A percentile compares a stretch with the other conserved stretches of the same genome.
Evolutionary conservation across 75 land plant genomes (phyloP).

Genomic region (Pinus tabuliformis): DNA sequence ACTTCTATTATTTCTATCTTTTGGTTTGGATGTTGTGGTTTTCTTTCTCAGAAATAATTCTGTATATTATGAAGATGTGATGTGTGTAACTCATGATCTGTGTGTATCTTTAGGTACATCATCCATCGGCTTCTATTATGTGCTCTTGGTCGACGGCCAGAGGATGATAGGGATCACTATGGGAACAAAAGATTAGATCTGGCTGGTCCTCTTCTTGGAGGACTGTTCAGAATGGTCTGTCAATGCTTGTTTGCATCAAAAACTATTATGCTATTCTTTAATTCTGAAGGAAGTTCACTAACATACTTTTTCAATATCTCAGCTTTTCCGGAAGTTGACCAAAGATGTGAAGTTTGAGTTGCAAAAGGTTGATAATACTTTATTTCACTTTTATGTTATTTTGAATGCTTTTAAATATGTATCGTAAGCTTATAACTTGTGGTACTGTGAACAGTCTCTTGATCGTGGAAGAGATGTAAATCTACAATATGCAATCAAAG

Average conservation of each 20-base stretch:
- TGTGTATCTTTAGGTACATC: slow-evolving; percentile 63
- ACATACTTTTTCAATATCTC: slow-evolving; percentile 14
- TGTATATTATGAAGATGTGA: neutral
- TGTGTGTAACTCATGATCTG: neutral
- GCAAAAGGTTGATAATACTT: slow-evolving; percentile 64
- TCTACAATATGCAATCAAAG: slow-evolving; percentile 96
- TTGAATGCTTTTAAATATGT: neutral
- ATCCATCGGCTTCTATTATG: slow-evolving; percentile 87
- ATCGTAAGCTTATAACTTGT: neutral
- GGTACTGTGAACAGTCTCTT: slow-evolving; percentile 56
- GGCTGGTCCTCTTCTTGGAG: slow-evolving; percentile 98
- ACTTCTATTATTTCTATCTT: neutral
- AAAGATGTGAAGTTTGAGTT: slow-evolving; percentile 93
- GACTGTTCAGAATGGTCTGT: slow-evolving; percentile 89
- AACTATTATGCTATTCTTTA: neutral
- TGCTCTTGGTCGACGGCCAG: slow-evolving; percentile 88
- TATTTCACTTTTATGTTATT: slow-evolving; percentile 5
- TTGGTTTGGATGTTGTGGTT: neutral
- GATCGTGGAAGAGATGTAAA: slow-evolving; percentile 97
- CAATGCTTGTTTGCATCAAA: neutral
- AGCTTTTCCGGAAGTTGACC: slow-evolving; percentile 93
- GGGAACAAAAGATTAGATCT: slow-evolving; percentile 99
- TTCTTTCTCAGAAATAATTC: neutral
- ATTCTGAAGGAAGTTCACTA: neutral
- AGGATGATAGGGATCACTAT: slow-evolving; percentile 99